These are phyloP conservation scores for Rhododendron griersonianum DNA, from an alignment of 148 eudicot species.

Conservation along the genomic window DNA sequence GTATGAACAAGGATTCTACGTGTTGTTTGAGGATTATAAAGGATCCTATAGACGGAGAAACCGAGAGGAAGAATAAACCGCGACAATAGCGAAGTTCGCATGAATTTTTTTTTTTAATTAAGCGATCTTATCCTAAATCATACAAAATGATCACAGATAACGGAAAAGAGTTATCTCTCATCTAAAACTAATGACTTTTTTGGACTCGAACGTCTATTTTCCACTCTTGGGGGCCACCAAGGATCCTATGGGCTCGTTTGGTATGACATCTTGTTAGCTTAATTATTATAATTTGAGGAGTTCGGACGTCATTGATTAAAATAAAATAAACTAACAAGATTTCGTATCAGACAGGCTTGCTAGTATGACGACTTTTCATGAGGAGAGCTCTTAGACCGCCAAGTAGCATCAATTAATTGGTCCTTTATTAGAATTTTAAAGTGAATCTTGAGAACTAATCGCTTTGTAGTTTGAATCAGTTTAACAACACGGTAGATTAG, in stretches of 20 bases:
- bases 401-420: background rate
- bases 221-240: background rate
- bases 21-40: background rate
- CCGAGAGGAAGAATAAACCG: background rate
- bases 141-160: background rate
- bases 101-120: background rate
- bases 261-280: background rate
- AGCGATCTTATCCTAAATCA: background rate
- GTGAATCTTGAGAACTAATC: too few relatives aligned
- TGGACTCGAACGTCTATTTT: background rate
- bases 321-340: background rate
- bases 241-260: background rate
- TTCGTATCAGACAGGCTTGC: background rate
- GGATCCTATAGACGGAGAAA: background rate
- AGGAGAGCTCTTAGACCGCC: too few relatives aligned
- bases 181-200: background rate
- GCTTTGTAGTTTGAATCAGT: too few relatives aligned
- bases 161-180: background rate
- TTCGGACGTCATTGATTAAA: background rate
- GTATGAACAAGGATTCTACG: background rate
- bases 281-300: background rate
- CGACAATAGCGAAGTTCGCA: background rate
- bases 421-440: too few relatives aligned
- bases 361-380: background rate
- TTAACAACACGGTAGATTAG: too few relatives aligned